Conservation (phyloP, 2,329 filamentous ascomycete species). For the Hypocrella siamensis region DNA sequence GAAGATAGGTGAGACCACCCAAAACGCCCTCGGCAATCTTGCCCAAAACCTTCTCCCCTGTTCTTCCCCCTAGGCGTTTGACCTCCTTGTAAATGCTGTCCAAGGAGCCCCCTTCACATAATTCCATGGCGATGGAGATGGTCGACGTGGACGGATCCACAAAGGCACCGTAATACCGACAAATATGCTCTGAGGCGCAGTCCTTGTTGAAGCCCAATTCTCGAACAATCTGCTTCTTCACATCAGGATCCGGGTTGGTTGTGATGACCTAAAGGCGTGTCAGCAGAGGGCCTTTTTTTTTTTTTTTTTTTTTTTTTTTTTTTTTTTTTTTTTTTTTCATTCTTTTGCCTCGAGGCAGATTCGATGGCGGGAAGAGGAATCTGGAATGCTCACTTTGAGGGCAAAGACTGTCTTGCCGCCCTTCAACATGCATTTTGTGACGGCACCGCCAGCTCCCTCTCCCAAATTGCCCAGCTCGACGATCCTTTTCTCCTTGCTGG, state of each 20-base stretch:
- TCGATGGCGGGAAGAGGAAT: conserved; percentile 4
- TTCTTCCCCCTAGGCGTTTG: conserved; percentile 84
- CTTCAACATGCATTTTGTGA: conserved; percentile 79
- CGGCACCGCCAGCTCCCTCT: conserved; percentile 89
- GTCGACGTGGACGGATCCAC: conserved; percentile 91
- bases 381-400: conserved; percentile 52
- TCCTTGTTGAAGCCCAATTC: conserved; percentile 97
- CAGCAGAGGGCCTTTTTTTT: no score
- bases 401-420: conserved; percentile 92
- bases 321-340: no score
- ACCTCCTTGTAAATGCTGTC: conserved; percentile 97
- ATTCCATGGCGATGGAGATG: conserved; percentile 98
- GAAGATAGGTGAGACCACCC: conserved; percentile 84
- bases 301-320: no score
- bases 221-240: conserved; percentile 95
- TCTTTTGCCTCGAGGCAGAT: no score
- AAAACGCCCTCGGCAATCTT: conserved; percentile 94
- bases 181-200: conserved; percentile 91
- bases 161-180: conserved; percentile 93
- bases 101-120: conserved; percentile 89
- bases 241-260: conserved; percentile 91
- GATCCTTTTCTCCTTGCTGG: conserved; percentile 77
- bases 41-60: conserved; percentile 90
- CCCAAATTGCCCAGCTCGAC: conserved; percentile 78
- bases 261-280: conserved; percentile 65